Evolutionary conservation across 2,329 filamentous ascomycete genomes (phyloP).

Genomic region (Ceratocystiopsis minuta): DNA sequence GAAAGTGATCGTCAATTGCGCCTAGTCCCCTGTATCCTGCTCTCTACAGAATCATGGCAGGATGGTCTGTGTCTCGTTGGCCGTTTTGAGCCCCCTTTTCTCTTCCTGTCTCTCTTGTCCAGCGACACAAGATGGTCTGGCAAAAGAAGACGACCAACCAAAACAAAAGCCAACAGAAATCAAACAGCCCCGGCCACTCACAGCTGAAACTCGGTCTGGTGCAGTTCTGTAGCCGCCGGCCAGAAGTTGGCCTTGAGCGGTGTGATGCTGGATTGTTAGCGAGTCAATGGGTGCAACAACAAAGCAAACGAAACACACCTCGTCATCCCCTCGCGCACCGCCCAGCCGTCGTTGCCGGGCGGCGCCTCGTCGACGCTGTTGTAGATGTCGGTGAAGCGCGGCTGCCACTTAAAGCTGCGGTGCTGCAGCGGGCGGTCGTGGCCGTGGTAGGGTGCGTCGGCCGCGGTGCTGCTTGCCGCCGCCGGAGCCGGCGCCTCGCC

Average conservation of each 20-base stretch:
- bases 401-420: conserved; percentile 90
- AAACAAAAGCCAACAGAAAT: neutral
- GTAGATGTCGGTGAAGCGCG: conserved; percentile 71
- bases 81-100: neutral
- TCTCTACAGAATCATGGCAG: too few relatives aligned
- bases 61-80: too few relatives aligned
- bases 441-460: conserved; percentile 7
- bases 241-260: conserved; percentile 86
- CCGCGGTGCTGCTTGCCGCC: conserved; percentile 16
- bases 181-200: conserved; percentile 36
- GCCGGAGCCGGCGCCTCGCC: conserved; percentile 30
- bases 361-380: conserved; percentile 63
- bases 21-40: too few relatives aligned
- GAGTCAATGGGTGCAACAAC: neutral
- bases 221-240: conserved; percentile 45
- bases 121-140: too few relatives aligned
- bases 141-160: neutral
- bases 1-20: too few relatives aligned
- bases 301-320: conserved; percentile 33
- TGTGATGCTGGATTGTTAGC: conserved; percentile 46
- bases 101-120: neutral
- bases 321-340: conserved; percentile 70
- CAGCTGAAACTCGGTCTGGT: conserved; percentile 60
- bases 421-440: conserved; percentile 30
- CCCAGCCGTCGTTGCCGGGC: conserved; percentile 85